Evolutionary conservation across 108 stramenopile species (phyloP).

Genomic region (Fragilaria crotonensis): DNA sequence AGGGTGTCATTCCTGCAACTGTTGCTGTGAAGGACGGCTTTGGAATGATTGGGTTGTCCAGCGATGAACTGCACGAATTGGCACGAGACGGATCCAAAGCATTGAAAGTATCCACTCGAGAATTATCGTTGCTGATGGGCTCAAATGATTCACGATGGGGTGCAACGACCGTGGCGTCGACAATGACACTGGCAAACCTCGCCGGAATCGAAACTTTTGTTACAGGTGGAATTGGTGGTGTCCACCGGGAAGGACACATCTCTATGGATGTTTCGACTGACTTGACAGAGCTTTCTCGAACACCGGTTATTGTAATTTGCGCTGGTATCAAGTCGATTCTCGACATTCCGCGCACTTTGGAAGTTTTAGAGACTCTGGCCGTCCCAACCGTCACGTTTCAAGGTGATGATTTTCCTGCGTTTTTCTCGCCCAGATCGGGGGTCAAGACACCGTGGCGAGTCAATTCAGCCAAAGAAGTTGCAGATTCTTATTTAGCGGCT

Average conservation of each 20-base stretch:
- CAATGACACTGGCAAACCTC: slow-evolving; percentile 84
- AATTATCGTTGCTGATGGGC: slow-evolving; percentile 68
- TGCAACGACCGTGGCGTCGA: slow-evolving; percentile 94
- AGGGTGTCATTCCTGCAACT: slow-evolving; percentile 91
- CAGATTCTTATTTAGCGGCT: slow-evolving; percentile 46
- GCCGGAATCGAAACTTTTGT: slow-evolving; percentile 91
- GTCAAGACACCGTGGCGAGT: slow-evolving; percentile 55
- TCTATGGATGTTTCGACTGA: slow-evolving; percentile 93
- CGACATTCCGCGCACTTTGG: slow-evolving; percentile 89
- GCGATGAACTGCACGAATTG: slow-evolving; percentile 79
- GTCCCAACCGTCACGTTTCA: slow-evolving; percentile 80
- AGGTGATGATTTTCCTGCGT: slow-evolving; percentile 89
- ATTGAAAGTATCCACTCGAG: slow-evolving; percentile 87
- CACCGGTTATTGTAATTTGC: slow-evolving; percentile 91
- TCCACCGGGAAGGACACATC: slow-evolving; percentile 83
- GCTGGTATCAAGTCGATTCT: slow-evolving; percentile 97
- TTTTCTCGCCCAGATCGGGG: slow-evolving; percentile 86
- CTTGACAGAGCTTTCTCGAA: slow-evolving; percentile 84
- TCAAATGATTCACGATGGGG: slow-evolving; percentile 7
- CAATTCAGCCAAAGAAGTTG: slow-evolving; percentile 68
- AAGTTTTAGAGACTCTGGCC: slow-evolving; percentile 94
- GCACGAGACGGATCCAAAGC: slow-evolving; percentile 68
- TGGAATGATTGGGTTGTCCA: slow-evolving; percentile 69
- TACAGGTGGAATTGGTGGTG: slow-evolving; percentile 92
- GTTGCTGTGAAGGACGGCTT: slow-evolving; percentile 83